These are phyloP conservation scores for Solanum aculeatissimum DNA, from an alignment of 305 asterid genomes.

Conservation along the genomic window DNA sequence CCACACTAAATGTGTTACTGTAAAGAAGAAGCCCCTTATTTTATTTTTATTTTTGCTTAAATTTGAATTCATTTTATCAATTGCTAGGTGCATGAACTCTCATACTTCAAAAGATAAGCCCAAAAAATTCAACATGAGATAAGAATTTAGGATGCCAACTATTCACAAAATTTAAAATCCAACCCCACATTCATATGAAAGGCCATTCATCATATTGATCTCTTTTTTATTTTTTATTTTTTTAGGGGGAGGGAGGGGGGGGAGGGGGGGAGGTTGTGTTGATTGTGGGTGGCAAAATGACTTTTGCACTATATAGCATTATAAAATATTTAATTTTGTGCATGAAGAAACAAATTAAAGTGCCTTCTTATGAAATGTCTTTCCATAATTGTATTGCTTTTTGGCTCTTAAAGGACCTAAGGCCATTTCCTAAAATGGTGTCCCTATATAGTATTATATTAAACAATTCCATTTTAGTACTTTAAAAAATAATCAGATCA, in stretches of 20 bases:
- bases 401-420: not conserved
- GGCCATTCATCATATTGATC: not conserved
- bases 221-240: not conserved
- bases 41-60: not conserved
- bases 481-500: not conserved
- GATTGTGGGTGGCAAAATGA: not conserved
- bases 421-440: not conserved
- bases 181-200: not conserved
- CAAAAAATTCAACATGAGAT: not conserved
- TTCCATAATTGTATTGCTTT: not conserved
- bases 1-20: too few species aligned
- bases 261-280: not conserved
- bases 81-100: not conserved
- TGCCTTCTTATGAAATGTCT: not conserved
- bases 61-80: not conserved
- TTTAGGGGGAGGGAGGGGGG: too few species aligned
- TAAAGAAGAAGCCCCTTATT: not conserved
- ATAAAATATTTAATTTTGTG: not conserved
- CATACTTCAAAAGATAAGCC: not conserved
- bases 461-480: not conserved
- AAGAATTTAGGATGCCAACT: not conserved
- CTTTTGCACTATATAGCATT: not conserved
- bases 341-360: not conserved
- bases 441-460: not conserved
- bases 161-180: not conserved